Percentiles rank a stretch among this genome's conserved stretches.
Conservation (phyloP, 148 eudicot genomes). For the Spergularia marina region DNA sequence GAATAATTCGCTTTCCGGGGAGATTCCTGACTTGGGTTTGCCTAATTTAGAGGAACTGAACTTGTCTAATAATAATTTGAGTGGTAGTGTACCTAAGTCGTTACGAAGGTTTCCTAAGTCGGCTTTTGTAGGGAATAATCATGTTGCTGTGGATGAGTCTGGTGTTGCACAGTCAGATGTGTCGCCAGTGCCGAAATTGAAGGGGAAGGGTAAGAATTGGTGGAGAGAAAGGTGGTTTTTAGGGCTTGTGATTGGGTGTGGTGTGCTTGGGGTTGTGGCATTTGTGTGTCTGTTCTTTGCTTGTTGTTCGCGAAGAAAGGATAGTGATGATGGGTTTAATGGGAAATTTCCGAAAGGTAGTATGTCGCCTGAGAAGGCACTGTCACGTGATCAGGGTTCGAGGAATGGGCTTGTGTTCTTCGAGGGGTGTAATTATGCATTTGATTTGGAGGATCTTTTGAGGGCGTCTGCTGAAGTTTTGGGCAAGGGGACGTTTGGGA, state of each 20-base stretch:
- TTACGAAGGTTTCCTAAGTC: conserved; percentile 60
- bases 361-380: conserved; percentile 62
- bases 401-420: conserved; percentile 72
- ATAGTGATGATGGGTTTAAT: conserved; percentile 38
- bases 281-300: conserved; percentile 46
- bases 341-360: conserved; percentile 63
- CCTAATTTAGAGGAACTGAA: conserved; percentile 48
- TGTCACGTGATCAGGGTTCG: conserved; percentile 56
- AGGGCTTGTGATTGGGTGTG: conserved; percentile 47
- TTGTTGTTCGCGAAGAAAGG: conserved; percentile 44
- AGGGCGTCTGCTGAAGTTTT: conserved; percentile 96
- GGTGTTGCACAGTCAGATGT: conserved; percentile 29
- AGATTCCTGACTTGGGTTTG: conserved; percentile 58
- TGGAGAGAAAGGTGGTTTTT: conserved; percentile 46
- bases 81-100: conserved; percentile 66
- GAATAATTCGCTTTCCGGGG: conserved; percentile 61
- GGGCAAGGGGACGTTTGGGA: conserved; percentile 93
- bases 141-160: conserved; percentile 32
- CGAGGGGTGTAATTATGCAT: conserved; percentile 78
- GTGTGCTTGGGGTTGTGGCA: conserved; percentile 50
- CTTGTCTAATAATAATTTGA: conserved; percentile 63
- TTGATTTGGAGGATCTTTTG: conserved; percentile 90
- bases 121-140: conserved; percentile 63
- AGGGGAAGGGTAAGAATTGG: conserved; percentile 23
- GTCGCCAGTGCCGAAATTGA: conserved; percentile 25